Conservation (phyloP, 805 yeast species). For the Starmerella davenportii region DNA sequence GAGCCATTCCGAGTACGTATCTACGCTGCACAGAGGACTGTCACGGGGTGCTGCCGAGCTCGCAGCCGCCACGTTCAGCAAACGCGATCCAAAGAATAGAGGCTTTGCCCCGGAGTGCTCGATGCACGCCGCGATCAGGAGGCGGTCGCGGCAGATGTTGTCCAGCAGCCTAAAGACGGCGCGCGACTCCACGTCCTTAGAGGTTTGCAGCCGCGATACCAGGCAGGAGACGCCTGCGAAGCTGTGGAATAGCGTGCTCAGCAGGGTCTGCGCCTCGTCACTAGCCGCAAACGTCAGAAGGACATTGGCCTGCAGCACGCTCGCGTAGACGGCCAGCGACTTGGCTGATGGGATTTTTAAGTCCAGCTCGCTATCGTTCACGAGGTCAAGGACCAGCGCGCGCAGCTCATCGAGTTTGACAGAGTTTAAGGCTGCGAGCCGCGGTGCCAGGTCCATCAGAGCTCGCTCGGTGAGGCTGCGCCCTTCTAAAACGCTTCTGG, state of each 20-base stretch:
- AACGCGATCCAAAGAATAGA: slow-evolving; percentile 12
- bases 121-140: neutral
- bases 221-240: slow-evolving; percentile 8
- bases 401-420: neutral
- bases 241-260: slow-evolving; percentile 3
- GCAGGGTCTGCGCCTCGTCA: neutral
- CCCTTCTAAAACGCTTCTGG: no score
- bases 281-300: slow-evolving; percentile 1
- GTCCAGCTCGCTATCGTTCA: neutral
- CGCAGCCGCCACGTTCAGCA: slow-evolving; percentile 4
- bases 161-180: slow-evolving; percentile 3
- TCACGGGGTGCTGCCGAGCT: slow-evolving; percentile 10
- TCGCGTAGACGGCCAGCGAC: slow-evolving; percentile 6
- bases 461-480: no score
- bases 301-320: slow-evolving; percentile 3
- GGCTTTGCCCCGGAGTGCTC: neutral
- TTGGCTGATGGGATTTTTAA: neutral
- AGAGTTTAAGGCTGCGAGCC: neutral
- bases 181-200: slow-evolving; percentile 1
- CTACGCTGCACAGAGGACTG: slow-evolving; percentile 2
- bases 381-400: neutral
- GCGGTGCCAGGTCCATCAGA: neutral
- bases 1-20: slow-evolving; percentile 14
- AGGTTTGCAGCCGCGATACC: slow-evolving; percentile 3
- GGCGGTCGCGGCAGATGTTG: neutral